A percentile compares a stretch with the other conserved stretches of the same genome.
Conservation (phyloP, 192 early-diverging fungal species). For the Backusella westeae region DNA sequence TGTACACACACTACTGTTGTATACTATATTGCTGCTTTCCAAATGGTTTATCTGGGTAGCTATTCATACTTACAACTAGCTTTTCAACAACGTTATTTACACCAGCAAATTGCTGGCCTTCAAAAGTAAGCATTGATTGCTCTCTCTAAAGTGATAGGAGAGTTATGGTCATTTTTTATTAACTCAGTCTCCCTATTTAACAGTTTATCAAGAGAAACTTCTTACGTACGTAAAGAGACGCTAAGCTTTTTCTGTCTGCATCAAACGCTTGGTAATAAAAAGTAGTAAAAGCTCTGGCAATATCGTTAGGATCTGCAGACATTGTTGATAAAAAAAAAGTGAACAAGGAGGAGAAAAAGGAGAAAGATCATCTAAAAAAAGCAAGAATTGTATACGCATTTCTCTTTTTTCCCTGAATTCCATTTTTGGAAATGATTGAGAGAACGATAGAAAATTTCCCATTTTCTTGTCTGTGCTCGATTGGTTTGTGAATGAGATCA, state of each 20-base stretch:
- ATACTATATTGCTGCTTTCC: no score
- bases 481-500: slow-evolving; percentile 1
- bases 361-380: neutral
- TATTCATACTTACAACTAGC: slow-evolving; percentile 44
- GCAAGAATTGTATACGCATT: neutral
- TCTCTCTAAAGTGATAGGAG: slow-evolving; percentile 54
- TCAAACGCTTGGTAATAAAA: slow-evolving; percentile 93
- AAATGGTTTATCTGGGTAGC: no score
- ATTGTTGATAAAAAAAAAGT: neutral
- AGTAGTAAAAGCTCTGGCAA: slow-evolving; percentile 74
- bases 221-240: slow-evolving; percentile 75
- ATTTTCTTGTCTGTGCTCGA: slow-evolving; percentile 5
- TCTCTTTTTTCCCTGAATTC: neutral
- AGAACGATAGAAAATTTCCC: neutral
- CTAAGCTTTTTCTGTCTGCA: slow-evolving; percentile 58
- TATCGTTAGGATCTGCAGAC: slow-evolving; percentile 17
- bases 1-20: no score
- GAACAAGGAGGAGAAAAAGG: neutral
- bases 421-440: neutral
- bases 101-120: slow-evolving; percentile 68
- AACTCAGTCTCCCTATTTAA: neutral
- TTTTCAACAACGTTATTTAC: slow-evolving; percentile 69
- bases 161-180: neutral
- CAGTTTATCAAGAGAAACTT: neutral
- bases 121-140: slow-evolving; percentile 85